Percentiles rank a stretch among this genome's conserved stretches.
phyloP scores from a whole-genome alignment of 371 early-diverging fungal species.

The Mortierella sp. region DNA sequence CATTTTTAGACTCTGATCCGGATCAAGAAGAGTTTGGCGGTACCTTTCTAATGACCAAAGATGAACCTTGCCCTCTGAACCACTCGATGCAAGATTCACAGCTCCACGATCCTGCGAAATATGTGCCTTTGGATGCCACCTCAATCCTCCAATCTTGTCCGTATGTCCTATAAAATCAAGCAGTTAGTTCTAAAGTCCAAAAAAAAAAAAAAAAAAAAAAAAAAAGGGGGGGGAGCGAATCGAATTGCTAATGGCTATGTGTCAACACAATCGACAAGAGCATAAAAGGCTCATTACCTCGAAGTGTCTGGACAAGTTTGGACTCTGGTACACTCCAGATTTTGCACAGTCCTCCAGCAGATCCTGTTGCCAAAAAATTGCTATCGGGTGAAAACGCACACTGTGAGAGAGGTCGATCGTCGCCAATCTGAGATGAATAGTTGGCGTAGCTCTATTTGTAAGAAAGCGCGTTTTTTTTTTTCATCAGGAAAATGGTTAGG shows the following conservation, averaged over 20 bases:
- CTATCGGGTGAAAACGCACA: constrained; percentile 87
- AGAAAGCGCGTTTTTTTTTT: too few species aligned
- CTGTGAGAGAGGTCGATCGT: constrained; percentile 88
- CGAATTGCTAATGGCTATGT: too few species aligned
- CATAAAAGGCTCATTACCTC: constrained; percentile 50
- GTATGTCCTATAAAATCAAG: constrained; percentile 71
- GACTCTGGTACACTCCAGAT: constrained; percentile 89
- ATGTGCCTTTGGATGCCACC: constrained; percentile 89
- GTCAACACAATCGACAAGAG: too few species aligned
- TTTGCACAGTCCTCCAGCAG: constrained; percentile 88
- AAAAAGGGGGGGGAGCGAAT: too few species aligned
- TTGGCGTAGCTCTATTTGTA: constrained; percentile 68
- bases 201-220: too few species aligned
- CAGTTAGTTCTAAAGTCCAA: neutral
- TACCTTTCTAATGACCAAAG: constrained; percentile 86
- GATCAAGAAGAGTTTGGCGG: neutral
- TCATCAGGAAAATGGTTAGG: too few species aligned
- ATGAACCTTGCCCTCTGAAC: constrained; percentile 78
- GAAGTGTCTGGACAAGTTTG: constrained; percentile 63
- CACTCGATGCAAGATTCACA: constrained; percentile 86
- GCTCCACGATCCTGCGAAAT: constrained; percentile 64
- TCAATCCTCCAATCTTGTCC: constrained; percentile 90
- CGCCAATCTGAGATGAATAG: constrained; percentile 88
- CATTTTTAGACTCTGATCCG: neutral
- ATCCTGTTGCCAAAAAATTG: constrained; percentile 79